phyloP scores from a whole-genome alignment of 768 basidiomycete species.

The Tylopilus rubrobrunneus region DNA sequence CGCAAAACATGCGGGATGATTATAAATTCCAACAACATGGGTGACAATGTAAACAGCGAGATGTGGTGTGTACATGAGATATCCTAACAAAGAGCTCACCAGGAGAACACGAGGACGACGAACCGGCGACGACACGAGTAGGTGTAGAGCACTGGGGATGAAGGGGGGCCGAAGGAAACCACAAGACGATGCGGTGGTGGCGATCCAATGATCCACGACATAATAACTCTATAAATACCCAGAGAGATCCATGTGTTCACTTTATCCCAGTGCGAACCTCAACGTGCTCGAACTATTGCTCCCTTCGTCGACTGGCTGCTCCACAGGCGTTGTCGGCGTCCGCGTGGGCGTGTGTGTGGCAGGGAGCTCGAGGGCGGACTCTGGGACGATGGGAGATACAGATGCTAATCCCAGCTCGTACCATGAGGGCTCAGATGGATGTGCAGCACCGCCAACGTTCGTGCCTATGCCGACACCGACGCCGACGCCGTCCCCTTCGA shows the following conservation, averaged over 20 bases:
- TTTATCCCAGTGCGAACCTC: conserved; percentile 30
- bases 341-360: neutral
- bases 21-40: conserved; percentile 5
- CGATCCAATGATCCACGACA: conserved; percentile 10
- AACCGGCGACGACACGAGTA: neutral
- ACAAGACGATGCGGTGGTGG: neutral
- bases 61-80: neutral
- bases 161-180: neutral
- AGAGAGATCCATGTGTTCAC: neutral
- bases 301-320: conserved; percentile 21
- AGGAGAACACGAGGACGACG: neutral
- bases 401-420: conserved; percentile 28
- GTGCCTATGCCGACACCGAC: conserved; percentile 1
- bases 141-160: neutral
- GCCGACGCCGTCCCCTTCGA: conserved; percentile 27
- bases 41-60: neutral
- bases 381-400: conserved; percentile 9
- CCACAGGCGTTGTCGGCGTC: neutral
- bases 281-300: conserved; percentile 27
- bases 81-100: neutral
- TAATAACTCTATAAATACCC: conserved; percentile 29
- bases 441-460: conserved; percentile 1
- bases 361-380: conserved; percentile 10
- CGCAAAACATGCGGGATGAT: neutral
- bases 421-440: conserved; percentile 20